Evolutionary conservation across 2,329 filamentous ascomycete species (phyloP), one percentile per base, ranked within the genome.

Genomic region (Penicillium sp.): DNA sequence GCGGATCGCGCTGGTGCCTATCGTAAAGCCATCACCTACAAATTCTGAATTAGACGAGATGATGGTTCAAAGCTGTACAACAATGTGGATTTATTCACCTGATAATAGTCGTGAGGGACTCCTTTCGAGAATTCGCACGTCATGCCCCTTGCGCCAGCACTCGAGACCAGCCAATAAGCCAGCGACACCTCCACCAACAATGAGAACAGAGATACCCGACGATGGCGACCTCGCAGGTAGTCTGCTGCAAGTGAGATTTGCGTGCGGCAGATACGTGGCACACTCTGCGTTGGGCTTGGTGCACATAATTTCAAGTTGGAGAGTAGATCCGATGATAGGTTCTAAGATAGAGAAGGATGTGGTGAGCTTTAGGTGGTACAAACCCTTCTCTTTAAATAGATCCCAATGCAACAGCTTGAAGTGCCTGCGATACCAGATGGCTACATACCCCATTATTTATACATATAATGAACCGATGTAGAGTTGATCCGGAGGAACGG

Each of bases 141-240:
- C 48, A 49, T 69, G 66, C 14, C 69, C 70, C 49, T 70, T 68
- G 33, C 70, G 62, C 53, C 65, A 65, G 55, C 66, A 68, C 54
- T 72, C 69, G 7, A 71, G 52, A 1, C 61, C 62, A 9, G 67
- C 55, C 37, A 64, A 61, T 19, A 72, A 52, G 19, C 68, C 70
- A 11, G 59, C 68, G 7, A 70, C 61, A 6, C 69, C 70, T 14
- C 62, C 67, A 10, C 69, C 69, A 1, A 68, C 62, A 11, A 72
- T 64, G 1, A 71, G 57, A 27, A 65, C 54, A 8, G 58, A 58
- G 35, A 70, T 56, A 6, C 58, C 57, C 2, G 68, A 62, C 27
- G 47, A 13, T 43, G 64, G 55, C 45, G 54, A 46, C 21, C 59
- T 29, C 10, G 31, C 16, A 19, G 62, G 61, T 22, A 63, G 43